These are phyloP conservation scores for Rubroboletus pulcherrimus DNA, from an alignment of 768 basidiomycete species.

Conservation along the genomic window DNA sequence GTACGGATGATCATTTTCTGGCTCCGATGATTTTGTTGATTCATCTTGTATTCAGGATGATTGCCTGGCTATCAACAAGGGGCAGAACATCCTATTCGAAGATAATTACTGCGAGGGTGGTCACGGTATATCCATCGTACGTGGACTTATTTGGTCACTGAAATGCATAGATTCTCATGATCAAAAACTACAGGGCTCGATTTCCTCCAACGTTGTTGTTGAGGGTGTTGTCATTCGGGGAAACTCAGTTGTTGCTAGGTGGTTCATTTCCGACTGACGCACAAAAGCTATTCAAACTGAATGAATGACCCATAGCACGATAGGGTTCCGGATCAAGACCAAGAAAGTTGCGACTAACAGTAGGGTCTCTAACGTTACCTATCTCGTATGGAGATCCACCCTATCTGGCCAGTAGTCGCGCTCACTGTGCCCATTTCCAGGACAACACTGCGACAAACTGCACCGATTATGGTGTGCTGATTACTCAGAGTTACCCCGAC, in stretches of 20 bases:
- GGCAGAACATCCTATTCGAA: constrained; percentile 44
- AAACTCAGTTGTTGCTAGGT: constrained; percentile 59
- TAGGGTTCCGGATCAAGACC: constrained; percentile 64
- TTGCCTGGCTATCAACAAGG: constrained; percentile 52
- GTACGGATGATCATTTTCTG: constrained; percentile 1
- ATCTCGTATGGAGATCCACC: constrained; percentile 34
- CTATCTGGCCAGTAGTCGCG: neutral
- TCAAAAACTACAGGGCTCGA: constrained; percentile 45
- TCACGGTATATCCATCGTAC: constrained; percentile 59
- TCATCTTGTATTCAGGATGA: constrained; percentile 44
- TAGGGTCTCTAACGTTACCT: constrained; percentile 48
- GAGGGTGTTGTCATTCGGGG: constrained; percentile 43
- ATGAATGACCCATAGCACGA: constrained; percentile 32
- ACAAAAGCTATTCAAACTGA: neutral
- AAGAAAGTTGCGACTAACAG: constrained; percentile 41
- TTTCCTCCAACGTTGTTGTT: constrained; percentile 44
- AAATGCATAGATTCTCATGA: neutral
- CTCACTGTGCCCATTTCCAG: constrained; percentile 21
- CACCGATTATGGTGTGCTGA: constrained; percentile 51
- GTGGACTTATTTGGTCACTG: neutral
- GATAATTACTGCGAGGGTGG: constrained; percentile 54
- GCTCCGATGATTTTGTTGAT: neutral
- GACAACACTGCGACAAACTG: constrained; percentile 52
- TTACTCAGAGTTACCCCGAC: constrained; percentile 60
- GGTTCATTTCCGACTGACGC: neutral